Evolutionary conservation across 768 basidiomycete genomes (phyloP).

Genomic region (Termitomyces sp.): DNA sequence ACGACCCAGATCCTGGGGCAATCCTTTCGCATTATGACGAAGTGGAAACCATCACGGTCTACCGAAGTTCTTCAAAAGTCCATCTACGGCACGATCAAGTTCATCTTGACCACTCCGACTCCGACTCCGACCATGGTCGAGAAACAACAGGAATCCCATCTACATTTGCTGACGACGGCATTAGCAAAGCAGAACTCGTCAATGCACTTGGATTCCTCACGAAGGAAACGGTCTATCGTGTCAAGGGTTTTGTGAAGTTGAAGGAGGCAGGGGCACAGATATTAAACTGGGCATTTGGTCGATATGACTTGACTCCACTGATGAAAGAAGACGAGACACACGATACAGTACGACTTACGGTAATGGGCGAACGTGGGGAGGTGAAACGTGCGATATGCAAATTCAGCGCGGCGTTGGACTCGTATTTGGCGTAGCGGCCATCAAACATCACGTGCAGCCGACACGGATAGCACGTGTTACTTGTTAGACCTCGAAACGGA

Average conservation of each 20-base stretch:
- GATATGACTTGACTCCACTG: constrained; percentile 54
- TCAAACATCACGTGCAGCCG: not conserved
- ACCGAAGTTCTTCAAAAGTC: constrained; percentile 30
- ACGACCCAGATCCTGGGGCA: constrained; percentile 10
- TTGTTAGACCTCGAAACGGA: constrained; percentile 27
- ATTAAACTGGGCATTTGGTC: constrained; percentile 93
- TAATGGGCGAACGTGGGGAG: constrained; percentile 90
- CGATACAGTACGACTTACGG: constrained; percentile 59
- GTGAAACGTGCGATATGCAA: constrained; percentile 50
- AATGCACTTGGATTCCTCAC: constrained; percentile 46
- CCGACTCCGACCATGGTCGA: constrained; percentile 11
- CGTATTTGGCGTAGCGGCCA: constrained; percentile 19
- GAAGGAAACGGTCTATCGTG: constrained; percentile 71
- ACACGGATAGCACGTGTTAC: constrained; percentile 45
- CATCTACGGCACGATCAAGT: constrained; percentile 5
- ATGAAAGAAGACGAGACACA: constrained; percentile 23
- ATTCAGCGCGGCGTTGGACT: constrained; percentile 45
- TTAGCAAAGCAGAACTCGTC: constrained; percentile 34
- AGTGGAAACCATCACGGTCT: constrained; percentile 74
- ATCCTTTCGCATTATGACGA: constrained; percentile 63
- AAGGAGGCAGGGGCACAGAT: constrained; percentile 39
- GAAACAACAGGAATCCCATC: constrained; percentile 2
- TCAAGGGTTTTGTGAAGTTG: constrained; percentile 81
- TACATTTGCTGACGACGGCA: constrained; percentile 12
- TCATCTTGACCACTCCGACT: not conserved